Conservation (phyloP, 2,329 filamentous ascomycete genomes). For the Trichoderma gracile region DNA sequence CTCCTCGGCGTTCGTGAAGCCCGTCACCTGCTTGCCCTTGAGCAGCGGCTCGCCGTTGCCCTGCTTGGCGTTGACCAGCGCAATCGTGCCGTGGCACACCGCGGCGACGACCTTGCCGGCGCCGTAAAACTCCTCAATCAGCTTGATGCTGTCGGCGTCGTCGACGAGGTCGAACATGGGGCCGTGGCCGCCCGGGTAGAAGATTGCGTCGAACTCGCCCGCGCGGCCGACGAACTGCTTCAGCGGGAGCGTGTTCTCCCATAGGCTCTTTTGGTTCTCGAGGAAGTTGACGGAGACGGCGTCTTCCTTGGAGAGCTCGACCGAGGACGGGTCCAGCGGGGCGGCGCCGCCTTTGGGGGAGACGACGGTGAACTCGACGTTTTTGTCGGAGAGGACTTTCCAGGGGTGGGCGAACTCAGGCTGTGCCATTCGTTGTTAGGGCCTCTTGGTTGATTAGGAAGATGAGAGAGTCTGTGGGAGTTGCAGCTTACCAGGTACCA, state of each 20-base stretch:
- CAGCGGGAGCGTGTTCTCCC: conserved; percentile 63
- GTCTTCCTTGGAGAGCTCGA: conserved; percentile 58
- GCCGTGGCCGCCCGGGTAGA: conserved; percentile 60
- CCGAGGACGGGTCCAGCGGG: conserved; percentile 60
- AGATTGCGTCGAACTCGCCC: conserved; percentile 62
- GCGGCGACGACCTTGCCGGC: conserved; percentile 64
- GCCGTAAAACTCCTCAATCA: conserved; percentile 63
- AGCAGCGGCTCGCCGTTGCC: conserved; percentile 56
- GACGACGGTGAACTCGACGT: conserved; percentile 55
- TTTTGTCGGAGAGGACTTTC: conserved; percentile 55
- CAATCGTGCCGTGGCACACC: conserved; percentile 70
- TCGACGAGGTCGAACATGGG: conserved; percentile 68
- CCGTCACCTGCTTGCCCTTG: conserved; percentile 58
- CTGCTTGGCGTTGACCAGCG: conserved; percentile 57
- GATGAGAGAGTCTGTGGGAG: background rate
- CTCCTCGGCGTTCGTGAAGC: conserved; percentile 62
- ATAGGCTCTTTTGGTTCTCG: conserved; percentile 57
- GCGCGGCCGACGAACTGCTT: conserved; percentile 57
- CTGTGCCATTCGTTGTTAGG: conserved; percentile 35
- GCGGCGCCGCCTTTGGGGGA: conserved; percentile 64
- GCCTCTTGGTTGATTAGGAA: background rate
- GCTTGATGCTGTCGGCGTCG: conserved; percentile 56
- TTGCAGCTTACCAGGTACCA: conserved; percentile 63
- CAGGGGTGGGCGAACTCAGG: conserved; percentile 67
- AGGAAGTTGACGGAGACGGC: conserved; percentile 55